Evolutionary conservation across 2,329 filamentous ascomycete genomes (phyloP), one percentile per base, ranked within the genome.

Genomic region (Alternaria rosae): DNA sequence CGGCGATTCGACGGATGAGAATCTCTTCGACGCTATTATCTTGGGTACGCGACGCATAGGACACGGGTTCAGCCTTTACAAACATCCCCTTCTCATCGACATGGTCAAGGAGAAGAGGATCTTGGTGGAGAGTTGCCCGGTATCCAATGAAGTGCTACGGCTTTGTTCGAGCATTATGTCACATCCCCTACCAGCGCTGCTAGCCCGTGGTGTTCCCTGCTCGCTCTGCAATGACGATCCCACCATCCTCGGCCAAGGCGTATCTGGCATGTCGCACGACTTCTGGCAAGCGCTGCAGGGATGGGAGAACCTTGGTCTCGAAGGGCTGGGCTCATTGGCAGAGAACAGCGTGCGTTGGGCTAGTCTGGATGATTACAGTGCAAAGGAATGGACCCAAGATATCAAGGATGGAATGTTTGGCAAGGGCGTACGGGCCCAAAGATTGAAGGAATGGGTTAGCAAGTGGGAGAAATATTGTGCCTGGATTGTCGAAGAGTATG

Each of bases 321-420:
- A 92, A 11, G 94, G 94, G 0, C 81, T 98, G 54, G 94, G 91
- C 0, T 91, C 90, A 59, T 84, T 99, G 70, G 94, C 93, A 0
- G 93, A 98, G 84, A 98, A 97, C 75, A 96, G 92, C 68, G 89
- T 98, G 45, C 86, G 92, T 42, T 98, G 93, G 92, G 91, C 93
- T 9, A 91, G 90, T 21, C 96, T 94, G 71, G 93, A 97, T 76
- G 93, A 97, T 70, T 88, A 93, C 76, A 85, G 81, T 20, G 79
- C 86, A 11, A 86, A 88, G 8, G 87, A 90, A 47, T 97, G 94
- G 93, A 79, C 85, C 21, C 84, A 87, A 57, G 91, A 89, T 57
- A 85, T 97, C 66, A 89, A 87, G 61, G 88, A 91, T 65, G 94
- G 92, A 1, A 89, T 89, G 44, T 82, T 91, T 64, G 94, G 93